Evolutionary conservation across 768 basidiomycete genomes (phyloP).

Genomic region (Sistotremastrum suecicum): DNA sequence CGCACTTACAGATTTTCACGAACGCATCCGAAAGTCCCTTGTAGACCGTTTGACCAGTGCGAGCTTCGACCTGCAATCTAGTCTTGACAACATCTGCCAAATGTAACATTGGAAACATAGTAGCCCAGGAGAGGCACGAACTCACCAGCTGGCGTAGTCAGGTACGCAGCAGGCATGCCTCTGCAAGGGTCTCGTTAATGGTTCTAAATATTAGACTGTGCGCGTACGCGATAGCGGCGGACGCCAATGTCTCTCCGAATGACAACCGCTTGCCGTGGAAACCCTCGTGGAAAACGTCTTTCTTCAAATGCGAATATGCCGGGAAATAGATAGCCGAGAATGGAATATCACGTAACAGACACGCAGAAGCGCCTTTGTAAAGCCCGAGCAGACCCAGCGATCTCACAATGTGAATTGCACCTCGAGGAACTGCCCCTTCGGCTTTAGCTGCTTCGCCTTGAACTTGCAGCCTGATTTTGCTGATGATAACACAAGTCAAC

Average conservation of each 20-base stretch:
- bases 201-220: constrained; percentile 5
- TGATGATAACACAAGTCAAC: constrained; percentile 16
- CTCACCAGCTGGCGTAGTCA: constrained; percentile 81
- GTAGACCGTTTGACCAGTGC: constrained; percentile 83
- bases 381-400: constrained; percentile 86
- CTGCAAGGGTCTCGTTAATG: constrained; percentile 26
- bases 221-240: constrained; percentile 73
- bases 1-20: constrained; percentile 65
- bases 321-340: constrained; percentile 93
- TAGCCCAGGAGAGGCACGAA: constrained; percentile 1
- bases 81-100: constrained; percentile 90
- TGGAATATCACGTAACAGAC: constrained; percentile 88
- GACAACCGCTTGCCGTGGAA: constrained; percentile 87
- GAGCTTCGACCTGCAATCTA: constrained; percentile 83
- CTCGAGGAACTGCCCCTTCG: constrained; percentile 67
- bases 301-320: constrained; percentile 80
- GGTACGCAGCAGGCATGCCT: constrained; percentile 94
- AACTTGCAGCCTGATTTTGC: constrained; percentile 89
- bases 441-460: constrained; percentile 89
- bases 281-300: constrained; percentile 90
- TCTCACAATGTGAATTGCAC: constrained; percentile 84
- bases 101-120: constrained; percentile 3
- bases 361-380: constrained; percentile 88
- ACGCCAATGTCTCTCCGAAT: constrained; percentile 76
- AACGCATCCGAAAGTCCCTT: constrained; percentile 85